A percentile compares a stretch with the other conserved stretches of the same genome.
These are phyloP conservation scores for Metschnikowia colocasiae DNA, from an alignment of 805 yeast genomes.

Conservation along the genomic window DNA sequence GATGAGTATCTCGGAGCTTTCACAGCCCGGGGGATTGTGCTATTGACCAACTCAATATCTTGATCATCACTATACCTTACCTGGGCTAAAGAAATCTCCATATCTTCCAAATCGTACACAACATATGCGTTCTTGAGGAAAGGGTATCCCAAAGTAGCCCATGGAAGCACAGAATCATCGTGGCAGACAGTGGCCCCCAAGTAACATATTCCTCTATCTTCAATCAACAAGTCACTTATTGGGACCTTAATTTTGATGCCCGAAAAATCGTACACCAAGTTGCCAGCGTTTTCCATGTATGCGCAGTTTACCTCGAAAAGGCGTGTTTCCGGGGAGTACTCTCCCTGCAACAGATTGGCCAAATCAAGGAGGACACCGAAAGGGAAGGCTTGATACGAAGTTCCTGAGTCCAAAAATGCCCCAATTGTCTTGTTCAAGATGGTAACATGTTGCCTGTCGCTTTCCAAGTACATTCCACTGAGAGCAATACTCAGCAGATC, in stretches of 20 bases:
- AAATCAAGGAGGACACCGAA: neutral
- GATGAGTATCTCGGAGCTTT: conserved; percentile 44
- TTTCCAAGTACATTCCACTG: neutral
- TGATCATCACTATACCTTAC: conserved; percentile 21
- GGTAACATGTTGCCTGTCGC: neutral
- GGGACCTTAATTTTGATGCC: conserved; percentile 30
- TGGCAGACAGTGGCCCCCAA: conserved; percentile 19
- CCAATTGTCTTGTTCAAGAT: neutral
- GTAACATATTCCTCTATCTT: conserved; percentile 19
- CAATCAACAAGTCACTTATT: conserved; percentile 36
- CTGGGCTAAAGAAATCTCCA: conserved; percentile 53
- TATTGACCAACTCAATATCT: conserved; percentile 44
- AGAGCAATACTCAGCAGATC: neutral
- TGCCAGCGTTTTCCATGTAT: conserved; percentile 5
- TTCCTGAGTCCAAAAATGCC: neutral
- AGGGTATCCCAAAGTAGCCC: conserved; percentile 56
- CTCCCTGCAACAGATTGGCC: neutral
- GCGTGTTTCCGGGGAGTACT: neutral
- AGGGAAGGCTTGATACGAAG: neutral
- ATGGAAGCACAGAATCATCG: conserved; percentile 50
- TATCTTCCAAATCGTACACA: conserved; percentile 58
- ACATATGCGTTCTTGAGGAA: conserved; percentile 60
- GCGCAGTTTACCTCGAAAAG: neutral
- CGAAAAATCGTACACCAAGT: conserved; percentile 46
- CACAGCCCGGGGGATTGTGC: conserved; percentile 48